phyloP scores from a whole-genome alignment of 805 yeast genomes.

The Sporopachydermia quercuum region DNA sequence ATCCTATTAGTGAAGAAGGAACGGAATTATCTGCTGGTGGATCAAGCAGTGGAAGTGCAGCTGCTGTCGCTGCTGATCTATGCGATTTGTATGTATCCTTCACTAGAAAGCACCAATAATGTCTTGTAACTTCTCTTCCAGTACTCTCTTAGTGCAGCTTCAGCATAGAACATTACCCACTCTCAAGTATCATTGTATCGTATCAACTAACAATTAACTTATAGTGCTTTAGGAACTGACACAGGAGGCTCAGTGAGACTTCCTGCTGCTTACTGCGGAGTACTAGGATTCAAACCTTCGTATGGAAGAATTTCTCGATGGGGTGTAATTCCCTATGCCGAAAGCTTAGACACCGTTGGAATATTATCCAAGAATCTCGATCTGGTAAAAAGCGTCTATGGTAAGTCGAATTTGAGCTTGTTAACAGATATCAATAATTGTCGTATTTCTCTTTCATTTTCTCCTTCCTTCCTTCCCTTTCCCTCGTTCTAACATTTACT shows the following conservation, averaged over 20 bases:
- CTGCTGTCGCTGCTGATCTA: slow-evolving; percentile 62
- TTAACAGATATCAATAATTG: no score
- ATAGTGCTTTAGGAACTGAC: slow-evolving; percentile 69
- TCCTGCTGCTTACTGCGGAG: slow-evolving; percentile 81
- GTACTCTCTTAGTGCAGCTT: no score
- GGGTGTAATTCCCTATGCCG: slow-evolving; percentile 91
- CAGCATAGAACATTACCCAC: no score
- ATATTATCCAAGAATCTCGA: slow-evolving; percentile 41
- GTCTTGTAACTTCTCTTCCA: no score
- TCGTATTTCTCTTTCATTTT: no score
- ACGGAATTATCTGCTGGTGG: slow-evolving; percentile 47
- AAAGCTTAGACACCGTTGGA: slow-evolving; percentile 90
- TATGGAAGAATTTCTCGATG: slow-evolving; percentile 85
- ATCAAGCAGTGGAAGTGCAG: slow-evolving; percentile 93
- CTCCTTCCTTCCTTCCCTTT: no score
- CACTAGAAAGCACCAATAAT: no score
- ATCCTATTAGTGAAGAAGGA: slow-evolving; percentile 14
- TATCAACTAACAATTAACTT: neutral
- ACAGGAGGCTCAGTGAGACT: slow-evolving; percentile 94
- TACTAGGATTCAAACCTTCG: slow-evolving; percentile 82
- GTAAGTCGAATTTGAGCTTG: no score
- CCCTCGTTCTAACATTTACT: neutral
- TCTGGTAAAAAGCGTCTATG: slow-evolving; percentile 32
- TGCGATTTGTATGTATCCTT: slow-evolving; percentile 32
- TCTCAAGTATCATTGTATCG: neutral